These are phyloP conservation scores for Vickermania spadyakhi DNA, from an alignment of 208 protist species.

Conservation along the genomic window DNA sequence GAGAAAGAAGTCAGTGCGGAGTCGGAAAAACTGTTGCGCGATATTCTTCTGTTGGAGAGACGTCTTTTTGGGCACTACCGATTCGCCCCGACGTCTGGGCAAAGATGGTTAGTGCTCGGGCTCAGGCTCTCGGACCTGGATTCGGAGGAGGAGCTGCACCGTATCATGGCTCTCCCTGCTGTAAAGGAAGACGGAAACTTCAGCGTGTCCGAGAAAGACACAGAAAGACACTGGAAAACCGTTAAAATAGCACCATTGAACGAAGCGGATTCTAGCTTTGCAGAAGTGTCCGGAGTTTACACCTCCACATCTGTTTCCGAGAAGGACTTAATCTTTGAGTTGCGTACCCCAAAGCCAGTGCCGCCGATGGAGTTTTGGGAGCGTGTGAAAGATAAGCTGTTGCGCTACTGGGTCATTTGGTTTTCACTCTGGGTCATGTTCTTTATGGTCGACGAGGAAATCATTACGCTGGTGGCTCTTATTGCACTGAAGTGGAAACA, in stretches of 20 bases:
- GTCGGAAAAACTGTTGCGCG: constrained; percentile 69
- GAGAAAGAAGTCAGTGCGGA: constrained; percentile 35
- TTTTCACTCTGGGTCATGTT: constrained; percentile 82
- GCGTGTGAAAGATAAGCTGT: constrained; percentile 52
- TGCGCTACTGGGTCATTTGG: constrained; percentile 86
- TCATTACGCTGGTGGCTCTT: constrained; percentile 74
- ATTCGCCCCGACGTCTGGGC: constrained; percentile 56
- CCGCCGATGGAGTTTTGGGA: constrained; percentile 68
- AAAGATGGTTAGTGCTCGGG: constrained; percentile 72
- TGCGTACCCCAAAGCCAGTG: constrained; percentile 65
- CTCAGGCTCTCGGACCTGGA: constrained; percentile 64
- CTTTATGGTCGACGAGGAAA: constrained; percentile 88
- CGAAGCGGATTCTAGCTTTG: constrained; percentile 40
- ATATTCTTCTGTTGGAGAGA: constrained; percentile 79
- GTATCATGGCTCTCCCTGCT: constrained; percentile 52
- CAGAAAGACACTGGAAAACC: constrained; percentile 73
- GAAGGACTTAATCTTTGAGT: constrained; percentile 32
- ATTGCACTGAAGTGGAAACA: constrained; percentile 78
- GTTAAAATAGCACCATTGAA: constrained; percentile 37
- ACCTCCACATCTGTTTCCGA: constrained; percentile 1
- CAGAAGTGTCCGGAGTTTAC: constrained; percentile 37
- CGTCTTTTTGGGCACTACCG: constrained; percentile 64
- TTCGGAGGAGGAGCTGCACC: constrained; percentile 61
- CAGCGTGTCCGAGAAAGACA: constrained; percentile 18
- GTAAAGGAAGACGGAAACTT: constrained; percentile 77